Evolutionary conservation across 2,329 filamentous ascomycete genomes (phyloP).

Genomic region (Phialemoniopsis sp.): DNA sequence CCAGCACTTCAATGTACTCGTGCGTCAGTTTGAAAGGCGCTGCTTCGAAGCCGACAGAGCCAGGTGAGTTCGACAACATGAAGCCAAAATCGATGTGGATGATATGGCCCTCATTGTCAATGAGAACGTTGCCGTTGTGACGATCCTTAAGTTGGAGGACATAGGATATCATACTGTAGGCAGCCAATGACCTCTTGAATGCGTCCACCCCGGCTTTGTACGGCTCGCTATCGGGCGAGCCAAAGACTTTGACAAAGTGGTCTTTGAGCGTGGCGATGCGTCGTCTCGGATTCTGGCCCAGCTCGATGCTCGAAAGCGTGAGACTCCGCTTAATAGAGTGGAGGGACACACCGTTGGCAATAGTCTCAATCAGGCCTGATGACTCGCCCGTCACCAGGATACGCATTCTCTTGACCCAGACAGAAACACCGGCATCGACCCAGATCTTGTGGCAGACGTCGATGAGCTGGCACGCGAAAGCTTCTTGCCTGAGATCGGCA

Average conservation of each 20-base stretch:
- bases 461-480: conserved; percentile 83
- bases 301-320: conserved; percentile 69
- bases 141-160: conserved; percentile 80
- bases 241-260: conserved; percentile 79
- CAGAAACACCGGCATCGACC: conserved; percentile 67
- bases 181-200: conserved; percentile 77
- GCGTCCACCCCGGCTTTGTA: conserved; percentile 71
- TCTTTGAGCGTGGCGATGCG: conserved; percentile 78
- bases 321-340: conserved; percentile 81
- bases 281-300: conserved; percentile 67
- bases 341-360: conserved; percentile 83
- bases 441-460: conserved; percentile 78
- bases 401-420: conserved; percentile 88
- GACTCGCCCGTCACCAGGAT: conserved; percentile 83
- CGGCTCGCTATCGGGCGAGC: conserved; percentile 61
- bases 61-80: conserved; percentile 83
- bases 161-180: conserved; percentile 83
- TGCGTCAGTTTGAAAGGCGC: conserved; percentile 80
- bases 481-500: conserved; percentile 77
- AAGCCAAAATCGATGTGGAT: conserved; percentile 89
- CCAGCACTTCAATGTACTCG: conserved; percentile 81
- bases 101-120: conserved; percentile 82
- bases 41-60: conserved; percentile 80
- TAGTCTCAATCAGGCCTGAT: conserved; percentile 81
- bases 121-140: conserved; percentile 82